Evolutionary conservation across 352 stramenopile genomes (phyloP).

Genomic region (Pythium angustatum): DNA sequence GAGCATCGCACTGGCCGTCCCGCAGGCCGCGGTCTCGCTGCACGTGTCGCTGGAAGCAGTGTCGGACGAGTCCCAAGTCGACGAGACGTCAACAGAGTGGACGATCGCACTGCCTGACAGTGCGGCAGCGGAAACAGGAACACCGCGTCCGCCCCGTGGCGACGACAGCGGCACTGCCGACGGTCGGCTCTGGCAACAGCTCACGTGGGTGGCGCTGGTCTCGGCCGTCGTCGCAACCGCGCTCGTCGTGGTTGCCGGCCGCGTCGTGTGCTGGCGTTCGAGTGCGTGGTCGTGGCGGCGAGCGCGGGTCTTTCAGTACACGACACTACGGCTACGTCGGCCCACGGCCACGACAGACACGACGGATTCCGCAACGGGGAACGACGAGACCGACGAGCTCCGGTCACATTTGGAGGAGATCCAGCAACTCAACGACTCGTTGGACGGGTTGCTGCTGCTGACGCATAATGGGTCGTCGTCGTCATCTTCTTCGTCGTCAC

Average conservation of each 20-base stretch:
- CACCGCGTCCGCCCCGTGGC: no score
- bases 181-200: conserved; percentile 31
- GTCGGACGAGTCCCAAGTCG: not conserved
- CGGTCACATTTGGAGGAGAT: conserved; percentile 48
- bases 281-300: conserved; percentile 16
- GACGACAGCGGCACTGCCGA: conserved; percentile 5
- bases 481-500: not conserved
- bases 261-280: conserved; percentile 12
- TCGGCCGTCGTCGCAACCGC: conserved; percentile 6
- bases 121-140: not conserved
- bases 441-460: conserved; percentile 23
- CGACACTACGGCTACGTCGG: conserved; percentile 31
- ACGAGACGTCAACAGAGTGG: not conserved
- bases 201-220: conserved; percentile 27
- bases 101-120: not conserved
- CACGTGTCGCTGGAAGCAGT: conserved; percentile 8
- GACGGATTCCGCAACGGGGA: no score
- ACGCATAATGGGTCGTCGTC: not conserved
- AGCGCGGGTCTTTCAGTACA: conserved; percentile 53
- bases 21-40: not conserved
- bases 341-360: not conserved
- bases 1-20: conserved; percentile 8
- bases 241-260: conserved; percentile 27
- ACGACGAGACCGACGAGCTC: conserved; percentile 39
- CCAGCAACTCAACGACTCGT: conserved; percentile 40